These are phyloP conservation scores for Macadamia tetraphylla DNA, from an alignment of 164 flowering plant species.

Conservation along the genomic window DNA sequence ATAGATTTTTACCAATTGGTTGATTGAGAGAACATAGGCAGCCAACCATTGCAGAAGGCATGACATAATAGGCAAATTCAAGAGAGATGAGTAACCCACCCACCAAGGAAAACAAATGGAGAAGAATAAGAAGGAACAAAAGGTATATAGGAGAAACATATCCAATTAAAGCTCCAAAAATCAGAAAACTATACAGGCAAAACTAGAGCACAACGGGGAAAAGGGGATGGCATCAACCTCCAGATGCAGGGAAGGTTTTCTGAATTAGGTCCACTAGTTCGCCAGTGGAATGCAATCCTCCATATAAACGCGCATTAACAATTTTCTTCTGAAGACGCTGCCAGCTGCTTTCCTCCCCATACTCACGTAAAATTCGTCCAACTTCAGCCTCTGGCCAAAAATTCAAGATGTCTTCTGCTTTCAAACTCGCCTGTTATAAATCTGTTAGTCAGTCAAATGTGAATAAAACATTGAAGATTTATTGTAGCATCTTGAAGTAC, in stretches of 20 bases:
- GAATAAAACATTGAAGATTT: background rate
- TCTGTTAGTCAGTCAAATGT: conserved; percentile 46
- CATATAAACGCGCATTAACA: conserved; percentile 59
- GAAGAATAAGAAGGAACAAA: too few species aligned
- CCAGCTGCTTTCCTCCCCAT: conserved; percentile 97
- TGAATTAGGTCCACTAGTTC: conserved; percentile 63
- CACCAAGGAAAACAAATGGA: too few species aligned
- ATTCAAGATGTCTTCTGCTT: conserved; percentile 83
- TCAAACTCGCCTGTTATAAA: conserved; percentile 74
- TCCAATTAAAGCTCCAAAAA: background rate
- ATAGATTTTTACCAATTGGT: background rate
- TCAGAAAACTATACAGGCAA: background rate
- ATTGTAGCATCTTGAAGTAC: too few species aligned
- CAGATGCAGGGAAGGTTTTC: conserved; percentile 28
- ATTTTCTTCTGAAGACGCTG: conserved; percentile 60
- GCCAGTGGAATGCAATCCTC: conserved; percentile 77
- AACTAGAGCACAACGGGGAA: conserved; percentile 1
- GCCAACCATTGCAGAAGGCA: background rate
- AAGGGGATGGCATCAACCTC: conserved; percentile 31
- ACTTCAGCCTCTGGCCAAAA: conserved; percentile 90
- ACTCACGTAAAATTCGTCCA: conserved; percentile 75
- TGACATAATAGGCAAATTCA: background rate
- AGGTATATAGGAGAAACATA: too few species aligned
- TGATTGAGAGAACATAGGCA: background rate
- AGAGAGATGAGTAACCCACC: background rate